Evolutionary conservation across 1,139 yeast species (phyloP).

Genomic region (Kodamaea sp.): DNA sequence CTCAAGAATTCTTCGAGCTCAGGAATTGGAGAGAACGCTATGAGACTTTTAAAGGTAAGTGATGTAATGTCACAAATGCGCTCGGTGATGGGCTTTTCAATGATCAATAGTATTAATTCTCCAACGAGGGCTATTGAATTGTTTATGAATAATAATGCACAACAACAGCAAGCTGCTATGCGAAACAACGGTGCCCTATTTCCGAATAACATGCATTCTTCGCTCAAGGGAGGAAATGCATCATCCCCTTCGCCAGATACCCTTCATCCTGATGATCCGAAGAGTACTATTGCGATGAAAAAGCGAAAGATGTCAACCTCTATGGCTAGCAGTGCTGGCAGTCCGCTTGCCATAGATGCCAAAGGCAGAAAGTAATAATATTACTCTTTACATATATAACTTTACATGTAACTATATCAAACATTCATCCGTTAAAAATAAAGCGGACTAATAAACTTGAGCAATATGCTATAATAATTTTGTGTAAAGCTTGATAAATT

Average conservation of each 20-base stretch:
- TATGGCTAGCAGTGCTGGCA: constrained; percentile 10
- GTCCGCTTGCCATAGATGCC: constrained; percentile 12
- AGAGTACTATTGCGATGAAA: constrained; percentile 8
- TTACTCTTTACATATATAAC: too few species aligned
- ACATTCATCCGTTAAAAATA: too few species aligned
- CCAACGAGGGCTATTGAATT: constrained; percentile 60
- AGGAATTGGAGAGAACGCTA: constrained; percentile 63
- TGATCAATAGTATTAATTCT: constrained; percentile 41
- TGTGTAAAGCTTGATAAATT: too few species aligned
- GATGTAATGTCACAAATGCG: constrained; percentile 72
- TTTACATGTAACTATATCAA: too few species aligned
- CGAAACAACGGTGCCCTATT: constrained; percentile 1
- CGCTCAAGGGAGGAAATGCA: neutral
- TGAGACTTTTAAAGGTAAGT: constrained; percentile 68
- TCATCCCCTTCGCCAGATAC: constrained; percentile 12
- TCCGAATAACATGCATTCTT: too few species aligned
- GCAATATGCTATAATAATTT: too few species aligned
- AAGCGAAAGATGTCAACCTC: constrained; percentile 14
- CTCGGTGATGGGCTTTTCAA: constrained; percentile 59
- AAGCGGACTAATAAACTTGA: too few species aligned
- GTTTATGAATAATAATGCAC: constrained; percentile 27
- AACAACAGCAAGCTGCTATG: constrained; percentile 9
- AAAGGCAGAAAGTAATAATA: constrained; percentile 11
- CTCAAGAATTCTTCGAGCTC: constrained; percentile 30
- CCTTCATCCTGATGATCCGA: constrained; percentile 11